Evolutionary conservation across 2,329 filamentous ascomycete species (phyloP).

Genomic region (Fusarium mangiferae): DNA sequence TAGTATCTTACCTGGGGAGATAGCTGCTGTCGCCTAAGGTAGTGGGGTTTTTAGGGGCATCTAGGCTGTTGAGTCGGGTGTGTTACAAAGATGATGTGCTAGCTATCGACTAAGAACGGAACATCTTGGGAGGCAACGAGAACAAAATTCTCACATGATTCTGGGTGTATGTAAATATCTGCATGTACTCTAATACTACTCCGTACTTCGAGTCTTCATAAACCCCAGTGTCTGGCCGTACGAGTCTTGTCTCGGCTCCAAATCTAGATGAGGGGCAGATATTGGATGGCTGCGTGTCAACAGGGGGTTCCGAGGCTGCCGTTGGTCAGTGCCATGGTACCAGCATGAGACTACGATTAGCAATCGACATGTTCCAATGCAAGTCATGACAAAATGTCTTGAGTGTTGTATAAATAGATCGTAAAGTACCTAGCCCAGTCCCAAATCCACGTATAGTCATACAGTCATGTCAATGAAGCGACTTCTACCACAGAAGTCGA

Average conservation of each 20-base stretch:
- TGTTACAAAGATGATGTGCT: neutral
- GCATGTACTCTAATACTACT: neutral
- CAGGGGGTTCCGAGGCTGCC: conserved; percentile 20
- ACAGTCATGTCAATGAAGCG: conserved; percentile 27
- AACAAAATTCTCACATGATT: neutral
- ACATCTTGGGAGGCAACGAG: neutral
- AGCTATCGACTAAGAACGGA: neutral
- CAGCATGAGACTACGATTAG: conserved; percentile 19
- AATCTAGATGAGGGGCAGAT: conserved; percentile 14
- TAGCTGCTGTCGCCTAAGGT: conserved; percentile 8
- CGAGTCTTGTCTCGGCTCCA: conserved; percentile 8
- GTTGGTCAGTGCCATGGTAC: conserved; percentile 28
- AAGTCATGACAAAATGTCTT: conserved; percentile 4
- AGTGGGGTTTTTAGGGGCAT: conserved; percentile 20
- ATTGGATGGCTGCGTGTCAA: conserved; percentile 23
- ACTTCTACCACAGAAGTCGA: neutral
- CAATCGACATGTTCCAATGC: neutral
- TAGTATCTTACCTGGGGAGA: neutral
- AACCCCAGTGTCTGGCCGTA: neutral
- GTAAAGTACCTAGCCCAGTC: neutral
- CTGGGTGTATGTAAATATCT: neutral
- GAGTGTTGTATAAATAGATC: conserved; percentile 19
- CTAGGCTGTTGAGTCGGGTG: neutral
- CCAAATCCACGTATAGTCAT: conserved; percentile 33
- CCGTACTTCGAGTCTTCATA: neutral